Percentiles rank a stretch among this genome's conserved stretches.
Evolutionary conservation across 2,329 filamentous ascomycete genomes (phyloP).

Genomic region (Fusarium sp.): DNA sequence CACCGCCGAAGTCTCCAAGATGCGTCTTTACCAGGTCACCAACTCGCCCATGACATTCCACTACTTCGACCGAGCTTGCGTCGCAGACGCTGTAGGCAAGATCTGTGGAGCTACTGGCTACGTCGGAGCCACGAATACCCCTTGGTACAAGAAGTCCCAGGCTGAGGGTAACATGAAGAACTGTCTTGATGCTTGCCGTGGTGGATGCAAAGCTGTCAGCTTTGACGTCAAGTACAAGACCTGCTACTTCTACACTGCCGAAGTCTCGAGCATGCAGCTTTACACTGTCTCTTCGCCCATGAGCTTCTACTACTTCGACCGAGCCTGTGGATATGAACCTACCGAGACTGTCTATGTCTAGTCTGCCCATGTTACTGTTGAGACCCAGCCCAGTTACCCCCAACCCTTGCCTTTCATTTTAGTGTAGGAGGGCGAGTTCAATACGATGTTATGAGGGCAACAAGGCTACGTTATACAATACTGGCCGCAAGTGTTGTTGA

Average conservation of each 20-base stretch:
- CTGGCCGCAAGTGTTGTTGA: accelerated
- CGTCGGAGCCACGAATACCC: not conserved
- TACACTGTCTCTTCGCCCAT: not conserved
- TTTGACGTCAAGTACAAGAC: not conserved
- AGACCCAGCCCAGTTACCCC: not conserved
- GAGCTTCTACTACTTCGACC: not conserved
- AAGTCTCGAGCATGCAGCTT: not conserved
- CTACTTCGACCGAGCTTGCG: not conserved
- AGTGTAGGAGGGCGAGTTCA: accelerated
- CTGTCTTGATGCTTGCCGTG: not conserved
- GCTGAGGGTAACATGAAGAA: not conserved
- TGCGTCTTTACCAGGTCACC: not conserved
- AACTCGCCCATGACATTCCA: not conserved
- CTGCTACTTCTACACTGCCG: not conserved
- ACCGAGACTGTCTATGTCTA: not conserved
- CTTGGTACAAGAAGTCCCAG: not conserved
- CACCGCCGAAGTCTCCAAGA: not conserved
- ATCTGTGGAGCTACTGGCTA: not conserved
- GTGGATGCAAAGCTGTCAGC: not conserved
- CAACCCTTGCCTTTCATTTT: too few species aligned
- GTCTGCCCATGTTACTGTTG: too few species aligned
- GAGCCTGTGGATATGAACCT: not conserved
- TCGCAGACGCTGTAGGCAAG: not conserved
- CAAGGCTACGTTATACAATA: accelerated
- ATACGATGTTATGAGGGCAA: accelerated